phyloP scores from a whole-genome alignment of 2,329 filamentous ascomycete genomes.

The Cercospora sp. region DNA sequence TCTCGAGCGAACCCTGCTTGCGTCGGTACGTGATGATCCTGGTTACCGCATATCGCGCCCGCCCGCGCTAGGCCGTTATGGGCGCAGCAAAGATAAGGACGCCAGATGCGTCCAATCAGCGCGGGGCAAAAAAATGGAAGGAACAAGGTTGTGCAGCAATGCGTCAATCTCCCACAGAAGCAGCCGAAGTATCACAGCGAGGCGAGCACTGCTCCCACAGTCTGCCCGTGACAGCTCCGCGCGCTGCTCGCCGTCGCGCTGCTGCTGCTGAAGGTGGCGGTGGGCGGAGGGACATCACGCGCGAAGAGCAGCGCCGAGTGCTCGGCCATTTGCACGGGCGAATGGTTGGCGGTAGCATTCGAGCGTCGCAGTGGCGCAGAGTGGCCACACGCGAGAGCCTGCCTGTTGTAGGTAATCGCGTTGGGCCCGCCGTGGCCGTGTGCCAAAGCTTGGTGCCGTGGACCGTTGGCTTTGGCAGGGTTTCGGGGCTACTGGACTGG shows the following conservation, averaged over 20 bases:
- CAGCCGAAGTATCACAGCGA: slow-evolving; percentile 10
- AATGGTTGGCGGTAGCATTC: neutral
- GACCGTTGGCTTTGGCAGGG: slow-evolving; percentile 4
- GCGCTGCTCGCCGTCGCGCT: neutral
- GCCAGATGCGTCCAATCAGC: neutral
- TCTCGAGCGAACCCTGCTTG: neutral
- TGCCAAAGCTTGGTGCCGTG: slow-evolving; percentile 9
- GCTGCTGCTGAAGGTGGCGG: neutral
- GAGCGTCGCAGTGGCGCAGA: neutral
- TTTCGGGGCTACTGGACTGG: neutral
- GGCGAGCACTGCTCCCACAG: slow-evolving; percentile 1
- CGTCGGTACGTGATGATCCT: slow-evolving; percentile 2
- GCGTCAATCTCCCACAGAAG: slow-evolving; percentile 2
- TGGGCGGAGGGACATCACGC: neutral
- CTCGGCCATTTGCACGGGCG: neutral
- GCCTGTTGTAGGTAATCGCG: slow-evolving; percentile 3
- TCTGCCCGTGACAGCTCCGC: neutral
- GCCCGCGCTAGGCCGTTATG: neutral
- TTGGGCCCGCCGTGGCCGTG: slow-evolving; percentile 2
- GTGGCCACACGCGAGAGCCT: slow-evolving; percentile 7
- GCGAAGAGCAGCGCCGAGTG: neutral
- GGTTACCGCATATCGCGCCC: neutral
- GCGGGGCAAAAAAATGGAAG: neutral
- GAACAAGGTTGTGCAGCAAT: neutral
- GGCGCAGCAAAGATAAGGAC: neutral